phyloP scores from a whole-genome alignment of 306 rosid genomes.

The Prunus davidiana region DNA sequence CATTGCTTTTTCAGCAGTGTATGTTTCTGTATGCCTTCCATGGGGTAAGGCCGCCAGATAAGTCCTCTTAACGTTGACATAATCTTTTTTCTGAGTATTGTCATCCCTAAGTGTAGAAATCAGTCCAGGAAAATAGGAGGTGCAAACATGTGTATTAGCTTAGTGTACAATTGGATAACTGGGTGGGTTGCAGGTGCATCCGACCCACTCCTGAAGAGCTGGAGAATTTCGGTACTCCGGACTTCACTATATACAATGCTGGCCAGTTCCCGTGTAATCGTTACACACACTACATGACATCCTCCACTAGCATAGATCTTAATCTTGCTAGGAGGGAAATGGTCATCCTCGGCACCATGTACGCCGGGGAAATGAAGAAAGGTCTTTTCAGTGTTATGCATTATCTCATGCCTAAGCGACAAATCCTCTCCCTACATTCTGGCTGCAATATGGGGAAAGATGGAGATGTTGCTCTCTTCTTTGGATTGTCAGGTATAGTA shows the following conservation, averaged over 20 bases:
- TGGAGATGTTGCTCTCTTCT: constrained; percentile 96
- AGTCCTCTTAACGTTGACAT: constrained; percentile 30
- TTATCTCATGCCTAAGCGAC: constrained; percentile 85
- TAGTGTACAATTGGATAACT: constrained; percentile 67
- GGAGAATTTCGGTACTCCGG: constrained; percentile 86
- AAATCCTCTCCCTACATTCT: constrained; percentile 80
- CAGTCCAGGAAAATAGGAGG: constrained; percentile 5
- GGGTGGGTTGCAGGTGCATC: constrained; percentile 85
- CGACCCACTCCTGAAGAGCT: constrained; percentile 88
- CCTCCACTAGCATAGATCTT: constrained; percentile 86
- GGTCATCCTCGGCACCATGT: constrained; percentile 96
- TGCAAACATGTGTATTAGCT: constrained; percentile 12
- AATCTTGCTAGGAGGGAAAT: constrained; percentile 81
- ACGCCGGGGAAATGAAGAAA: constrained; percentile 97
- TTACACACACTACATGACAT: constrained; percentile 90
- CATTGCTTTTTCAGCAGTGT: constrained; percentile 7
- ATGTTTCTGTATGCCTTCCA: constrained; percentile 10
- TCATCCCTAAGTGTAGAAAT: constrained; percentile 11
- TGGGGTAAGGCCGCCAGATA: constrained; percentile 35
- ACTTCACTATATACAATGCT: constrained; percentile 94
- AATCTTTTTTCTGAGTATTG: constrained; percentile 12
- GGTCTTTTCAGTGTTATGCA: constrained; percentile 92
- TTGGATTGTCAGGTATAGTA: constrained; percentile 88
- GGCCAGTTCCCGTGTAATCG: constrained; percentile 94
- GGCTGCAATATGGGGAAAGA: constrained; percentile 85